A percentile compares a stretch with the other conserved stretches of the same genome.
These are phyloP conservation scores for Talaromyces trachyspermus DNA, from an alignment of 495 filamentous ascomycete genomes.

Conservation along the genomic window DNA sequence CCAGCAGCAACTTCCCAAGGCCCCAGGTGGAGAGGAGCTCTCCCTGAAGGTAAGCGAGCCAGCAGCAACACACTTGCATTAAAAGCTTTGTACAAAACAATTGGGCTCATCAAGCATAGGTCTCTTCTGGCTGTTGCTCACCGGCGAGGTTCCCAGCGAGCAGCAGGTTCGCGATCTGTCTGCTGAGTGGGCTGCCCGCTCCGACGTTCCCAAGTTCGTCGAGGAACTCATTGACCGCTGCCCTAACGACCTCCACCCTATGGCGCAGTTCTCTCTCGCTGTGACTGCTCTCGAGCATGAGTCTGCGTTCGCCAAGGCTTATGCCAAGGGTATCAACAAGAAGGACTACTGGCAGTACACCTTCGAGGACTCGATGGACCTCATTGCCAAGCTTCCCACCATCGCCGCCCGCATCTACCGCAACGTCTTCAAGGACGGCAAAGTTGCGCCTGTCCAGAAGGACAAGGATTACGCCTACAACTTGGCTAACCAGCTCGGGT, in stretches of 20 bases:
- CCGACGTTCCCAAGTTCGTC: slow-evolving; percentile 91
- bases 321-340: slow-evolving; percentile 98
- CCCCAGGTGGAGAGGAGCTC: slow-evolving; percentile 87
- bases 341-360: slow-evolving; percentile 99
- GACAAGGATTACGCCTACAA: slow-evolving; percentile 99
- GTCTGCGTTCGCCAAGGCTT: slow-evolving; percentile 94
- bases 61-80: too few species aligned
- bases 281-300: slow-evolving; percentile 97
- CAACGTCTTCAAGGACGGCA: slow-evolving; percentile 99
- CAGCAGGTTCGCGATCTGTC: slow-evolving; percentile 97
- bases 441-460: slow-evolving; percentile 89
- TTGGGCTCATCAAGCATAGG: slow-evolving; percentile 39
- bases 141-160: slow-evolving; percentile 91
- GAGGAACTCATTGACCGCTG: slow-evolving; percentile 99
- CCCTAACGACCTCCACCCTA: slow-evolving; percentile 96
- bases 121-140: slow-evolving; percentile 99
- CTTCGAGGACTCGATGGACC: slow-evolving; percentile 99
- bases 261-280: slow-evolving; percentile 98
- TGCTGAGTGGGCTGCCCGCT: slow-evolving; percentile 96
- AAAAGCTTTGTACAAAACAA: neutral
- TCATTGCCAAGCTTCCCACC: slow-evolving; percentile 98
- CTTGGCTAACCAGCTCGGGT: slow-evolving; percentile 97
- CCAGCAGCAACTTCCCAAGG: slow-evolving; percentile 94
- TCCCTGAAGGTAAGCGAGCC: slow-evolving; percentile 82
- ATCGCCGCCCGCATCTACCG: slow-evolving; percentile 98